Percentiles rank a stretch among this genome's conserved stretches.
Evolutionary conservation across 1,284 basidiomycete genomes (phyloP).

Genomic region (Coniophora puteana): DNA sequence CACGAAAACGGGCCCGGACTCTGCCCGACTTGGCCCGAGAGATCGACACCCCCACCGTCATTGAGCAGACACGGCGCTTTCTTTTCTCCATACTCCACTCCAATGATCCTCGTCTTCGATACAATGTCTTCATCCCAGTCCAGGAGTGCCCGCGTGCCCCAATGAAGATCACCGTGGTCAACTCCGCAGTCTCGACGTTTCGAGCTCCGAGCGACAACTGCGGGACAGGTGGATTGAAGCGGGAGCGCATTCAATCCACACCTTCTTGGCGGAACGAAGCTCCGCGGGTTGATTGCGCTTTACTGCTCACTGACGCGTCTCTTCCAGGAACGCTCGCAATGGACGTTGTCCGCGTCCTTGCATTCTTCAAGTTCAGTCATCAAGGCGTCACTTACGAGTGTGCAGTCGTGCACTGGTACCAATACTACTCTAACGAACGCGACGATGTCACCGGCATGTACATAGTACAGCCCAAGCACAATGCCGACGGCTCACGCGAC

Average conservation of each 20-base stretch:
- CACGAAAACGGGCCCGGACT: no score
- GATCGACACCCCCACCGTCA: background rate
- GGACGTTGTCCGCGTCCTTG: no score
- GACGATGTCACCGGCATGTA: no score
- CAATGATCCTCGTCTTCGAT: slow-evolving; percentile 2
- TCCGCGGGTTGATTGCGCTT: slow-evolving; percentile 8
- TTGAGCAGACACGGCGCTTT: slow-evolving; percentile 1
- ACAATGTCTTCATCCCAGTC: background rate
- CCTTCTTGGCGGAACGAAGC: slow-evolving; percentile 13
- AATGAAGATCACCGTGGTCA: slow-evolving; percentile 3
- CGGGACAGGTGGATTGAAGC: slow-evolving; percentile 19
- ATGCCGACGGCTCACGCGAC: no score
- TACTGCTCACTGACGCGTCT: no score
- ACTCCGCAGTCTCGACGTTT: slow-evolving; percentile 13
- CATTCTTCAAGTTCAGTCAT: no score
- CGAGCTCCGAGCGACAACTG: slow-evolving; percentile 23
- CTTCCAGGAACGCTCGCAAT: no score
- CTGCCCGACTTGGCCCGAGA: background rate
- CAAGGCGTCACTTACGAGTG: no score
- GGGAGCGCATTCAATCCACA: slow-evolving; percentile 15
- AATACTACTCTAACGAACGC: no score
- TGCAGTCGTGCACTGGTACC: no score
- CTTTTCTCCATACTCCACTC: no score
- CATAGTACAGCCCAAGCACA: no score
- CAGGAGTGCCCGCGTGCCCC: background rate